Evolutionary conservation across 139 green algal species (phyloP).

Genomic region (Yamagishiella unicocca): DNA sequence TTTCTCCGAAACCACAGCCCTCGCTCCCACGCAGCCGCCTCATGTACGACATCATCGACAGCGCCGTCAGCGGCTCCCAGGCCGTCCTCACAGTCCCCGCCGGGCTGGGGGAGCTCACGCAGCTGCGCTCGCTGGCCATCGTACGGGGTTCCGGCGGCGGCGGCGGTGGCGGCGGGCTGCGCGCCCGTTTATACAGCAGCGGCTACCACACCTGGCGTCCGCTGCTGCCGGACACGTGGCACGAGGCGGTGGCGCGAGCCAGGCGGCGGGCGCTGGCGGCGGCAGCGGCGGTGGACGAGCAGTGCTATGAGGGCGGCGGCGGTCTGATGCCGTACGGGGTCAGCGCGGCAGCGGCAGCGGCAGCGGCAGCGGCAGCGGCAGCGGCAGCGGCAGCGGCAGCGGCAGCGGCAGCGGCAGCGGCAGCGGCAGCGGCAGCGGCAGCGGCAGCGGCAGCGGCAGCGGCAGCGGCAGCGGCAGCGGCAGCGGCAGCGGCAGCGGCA

Average conservation of each 20-base stretch:
- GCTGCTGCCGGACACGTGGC: conserved; percentile 6
- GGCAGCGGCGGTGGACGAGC: background rate
- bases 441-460: background rate
- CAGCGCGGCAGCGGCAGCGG: too few relatives aligned
- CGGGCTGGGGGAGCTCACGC: background rate
- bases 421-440: background rate
- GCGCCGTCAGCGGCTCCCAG: background rate
- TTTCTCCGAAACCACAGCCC: background rate
- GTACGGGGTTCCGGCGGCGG: background rate
- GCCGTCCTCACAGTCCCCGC: background rate
- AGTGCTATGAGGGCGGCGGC: background rate
- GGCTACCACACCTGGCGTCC: conserved; percentile 37
- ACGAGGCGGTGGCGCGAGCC: background rate
- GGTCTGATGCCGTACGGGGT: background rate
- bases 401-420: too few relatives aligned
- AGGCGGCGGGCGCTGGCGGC: background rate
- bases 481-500: background rate
- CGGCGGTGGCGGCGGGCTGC: background rate
- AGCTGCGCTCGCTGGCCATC: conserved; percentile 22
- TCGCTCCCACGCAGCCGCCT: background rate
- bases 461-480: background rate
- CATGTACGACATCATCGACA: conserved; percentile 22
- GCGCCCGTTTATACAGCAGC: background rate
- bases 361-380: background rate
- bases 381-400: background rate